These are phyloP conservation scores for Capsicum pubescens DNA, from an alignment of 257 asterid genomes.

Conservation along the genomic window DNA sequence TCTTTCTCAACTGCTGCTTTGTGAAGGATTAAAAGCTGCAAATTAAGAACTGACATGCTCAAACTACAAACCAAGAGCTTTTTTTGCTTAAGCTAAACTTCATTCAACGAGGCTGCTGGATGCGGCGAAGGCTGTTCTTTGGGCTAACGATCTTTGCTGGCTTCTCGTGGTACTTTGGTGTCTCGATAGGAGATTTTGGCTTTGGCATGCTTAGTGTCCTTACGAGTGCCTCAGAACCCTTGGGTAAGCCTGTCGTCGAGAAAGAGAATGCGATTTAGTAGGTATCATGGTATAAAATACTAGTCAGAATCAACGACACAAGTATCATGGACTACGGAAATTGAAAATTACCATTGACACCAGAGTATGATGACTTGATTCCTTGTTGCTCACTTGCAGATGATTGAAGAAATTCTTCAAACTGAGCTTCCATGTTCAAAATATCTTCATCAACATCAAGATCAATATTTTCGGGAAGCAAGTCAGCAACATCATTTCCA, in stretches of 20 bases:
- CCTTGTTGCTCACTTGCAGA: conserved; percentile 52
- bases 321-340: neutral
- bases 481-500: conserved; percentile 45
- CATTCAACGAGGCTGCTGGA: conserved; percentile 92
- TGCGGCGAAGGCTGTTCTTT: conserved; percentile 77
- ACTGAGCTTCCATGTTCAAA: conserved; percentile 85
- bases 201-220: conserved; percentile 48
- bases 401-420: conserved; percentile 79
- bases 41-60: neutral
- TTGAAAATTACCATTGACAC: conserved; percentile 43
- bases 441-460: conserved; percentile 84
- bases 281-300: neutral
- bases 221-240: conserved; percentile 47
- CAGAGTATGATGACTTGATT: conserved; percentile 32
- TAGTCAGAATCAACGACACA: neutral
- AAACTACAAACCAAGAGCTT: conserved; percentile 40
- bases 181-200: conserved; percentile 46
- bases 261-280: neutral
- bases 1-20: conserved; percentile 23
- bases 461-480: conserved; percentile 83
- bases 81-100: conserved; percentile 26
- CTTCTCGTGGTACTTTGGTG: conserved; percentile 61
- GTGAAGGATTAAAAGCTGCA: neutral
- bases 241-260: conserved; percentile 44
- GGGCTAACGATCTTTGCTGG: conserved; percentile 71